phyloP scores from a whole-genome alignment of 768 basidiomycete genomes.

The Amanita fuliginea region DNA sequence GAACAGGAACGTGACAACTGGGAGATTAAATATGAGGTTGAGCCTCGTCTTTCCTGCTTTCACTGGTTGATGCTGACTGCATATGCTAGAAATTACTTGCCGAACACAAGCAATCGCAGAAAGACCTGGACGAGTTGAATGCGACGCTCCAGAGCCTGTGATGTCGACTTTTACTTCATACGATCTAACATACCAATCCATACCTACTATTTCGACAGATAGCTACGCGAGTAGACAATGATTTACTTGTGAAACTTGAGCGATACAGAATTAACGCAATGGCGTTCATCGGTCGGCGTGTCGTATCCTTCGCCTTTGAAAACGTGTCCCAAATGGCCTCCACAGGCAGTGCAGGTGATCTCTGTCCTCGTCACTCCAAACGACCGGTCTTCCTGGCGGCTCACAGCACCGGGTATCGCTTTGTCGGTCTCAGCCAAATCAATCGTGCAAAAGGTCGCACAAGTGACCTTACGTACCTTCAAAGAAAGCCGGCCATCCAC shows the following conservation, averaged over 20 bases:
- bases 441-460: not conserved
- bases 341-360: slow-evolving; percentile 85
- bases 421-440: not conserved
- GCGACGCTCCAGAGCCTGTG: slow-evolving; percentile 62
- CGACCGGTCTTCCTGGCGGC: slow-evolving; percentile 58
- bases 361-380: slow-evolving; percentile 67
- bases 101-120: slow-evolving; percentile 67
- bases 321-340: slow-evolving; percentile 90
- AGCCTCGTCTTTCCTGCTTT: not conserved
- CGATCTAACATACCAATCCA: not conserved
- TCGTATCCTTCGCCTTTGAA: slow-evolving; percentile 85
- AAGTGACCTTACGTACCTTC: slow-evolving; percentile 63
- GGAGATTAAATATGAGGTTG: slow-evolving; percentile 95
- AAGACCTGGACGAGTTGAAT: slow-evolving; percentile 78
- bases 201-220: not conserved
- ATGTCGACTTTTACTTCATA: slow-evolving; percentile 10
- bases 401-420: slow-evolving; percentile 89
- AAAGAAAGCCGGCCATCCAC: slow-evolving; percentile 98
- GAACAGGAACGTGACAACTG: slow-evolving; percentile 88
- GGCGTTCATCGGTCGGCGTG: slow-evolving; percentile 77
- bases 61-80: slow-evolving; percentile 3
- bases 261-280: slow-evolving; percentile 86
- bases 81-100: slow-evolving; percentile 48
- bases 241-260: slow-evolving; percentile 52
- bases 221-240: not conserved